Conservation (phyloP, 768 basidiomycete species). For the Rhodocollybia butyracea region DNA sequence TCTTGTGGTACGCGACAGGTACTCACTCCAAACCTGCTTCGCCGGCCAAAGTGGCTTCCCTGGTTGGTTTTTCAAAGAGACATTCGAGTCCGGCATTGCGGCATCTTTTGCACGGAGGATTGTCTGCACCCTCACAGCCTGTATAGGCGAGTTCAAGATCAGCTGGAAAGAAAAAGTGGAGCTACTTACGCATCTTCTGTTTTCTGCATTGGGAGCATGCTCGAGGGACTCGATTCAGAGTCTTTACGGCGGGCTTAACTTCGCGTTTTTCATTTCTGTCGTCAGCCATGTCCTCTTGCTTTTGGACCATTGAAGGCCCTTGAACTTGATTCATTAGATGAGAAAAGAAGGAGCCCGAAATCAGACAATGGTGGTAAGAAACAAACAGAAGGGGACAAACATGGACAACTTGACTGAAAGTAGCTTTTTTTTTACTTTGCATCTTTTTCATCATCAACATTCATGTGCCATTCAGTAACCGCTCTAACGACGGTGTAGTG, state of each 20-base stretch:
- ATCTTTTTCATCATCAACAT: neutral
- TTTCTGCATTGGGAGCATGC: conserved; percentile 96
- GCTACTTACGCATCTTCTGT: conserved; percentile 99
- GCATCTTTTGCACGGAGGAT: conserved; percentile 94
- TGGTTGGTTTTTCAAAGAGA: conserved; percentile 90
- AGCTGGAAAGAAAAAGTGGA: too few species aligned
- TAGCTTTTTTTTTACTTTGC: conserved; percentile 5
- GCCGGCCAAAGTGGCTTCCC: conserved; percentile 82
- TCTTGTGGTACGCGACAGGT: neutral
- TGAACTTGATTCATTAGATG: conserved; percentile 7
- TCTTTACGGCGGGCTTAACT: conserved; percentile 69
- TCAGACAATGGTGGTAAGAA: too few species aligned
- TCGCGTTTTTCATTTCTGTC: conserved; percentile 59
- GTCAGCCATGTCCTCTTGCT: conserved; percentile 54
- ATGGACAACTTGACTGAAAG: neutral
- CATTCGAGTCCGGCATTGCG: conserved; percentile 87
- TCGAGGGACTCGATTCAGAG: conserved; percentile 87
- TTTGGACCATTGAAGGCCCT: conserved; percentile 38
- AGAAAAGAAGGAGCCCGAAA: conserved; percentile 1
- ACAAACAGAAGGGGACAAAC: conserved; percentile 1
- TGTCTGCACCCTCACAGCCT: conserved; percentile 94
- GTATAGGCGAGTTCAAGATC: too few species aligned
- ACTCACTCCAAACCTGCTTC: conserved; percentile 88
- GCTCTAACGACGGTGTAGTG: neutral
- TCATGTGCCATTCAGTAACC: neutral